Conservation (phyloP, 352 stramenopile genomes). For the Phytophthora megakarya region DNA sequence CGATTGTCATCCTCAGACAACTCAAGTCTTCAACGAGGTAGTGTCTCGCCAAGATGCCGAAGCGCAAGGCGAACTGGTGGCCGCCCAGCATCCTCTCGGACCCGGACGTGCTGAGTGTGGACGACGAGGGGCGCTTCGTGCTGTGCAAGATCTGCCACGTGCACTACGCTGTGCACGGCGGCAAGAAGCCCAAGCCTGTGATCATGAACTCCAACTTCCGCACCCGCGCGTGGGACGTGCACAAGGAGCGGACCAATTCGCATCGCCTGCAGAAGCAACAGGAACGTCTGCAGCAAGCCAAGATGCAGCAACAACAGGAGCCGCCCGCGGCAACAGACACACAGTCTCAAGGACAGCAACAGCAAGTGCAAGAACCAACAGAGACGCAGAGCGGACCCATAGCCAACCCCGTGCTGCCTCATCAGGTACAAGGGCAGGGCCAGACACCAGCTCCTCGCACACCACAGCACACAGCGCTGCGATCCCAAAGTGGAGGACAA, state of each 20-base stretch:
- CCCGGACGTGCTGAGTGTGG: constrained; percentile 75
- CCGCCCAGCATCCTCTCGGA: constrained; percentile 69
- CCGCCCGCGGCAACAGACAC: constrained; percentile 19
- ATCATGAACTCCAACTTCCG: constrained; percentile 87
- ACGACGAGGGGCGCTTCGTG: constrained; percentile 79
- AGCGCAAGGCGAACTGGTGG: constrained; percentile 82
- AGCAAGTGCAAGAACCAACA: constrained; percentile 3
- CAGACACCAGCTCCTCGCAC: constrained; percentile 2
- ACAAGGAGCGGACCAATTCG: constrained; percentile 83
- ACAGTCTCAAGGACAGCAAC: constrained; percentile 15
- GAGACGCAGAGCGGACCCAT: neutral
- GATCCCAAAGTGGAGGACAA: constrained; percentile 11
- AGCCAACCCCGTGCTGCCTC: constrained; percentile 3
- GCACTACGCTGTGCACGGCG: constrained; percentile 79
- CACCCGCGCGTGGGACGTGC: constrained; percentile 78
- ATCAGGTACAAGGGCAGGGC: constrained; percentile 11
- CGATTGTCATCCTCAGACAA: neutral
- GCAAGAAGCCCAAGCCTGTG: constrained; percentile 81
- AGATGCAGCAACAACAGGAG: constrained; percentile 29
- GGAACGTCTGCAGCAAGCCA: constrained; percentile 33
- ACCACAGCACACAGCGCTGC: neutral
- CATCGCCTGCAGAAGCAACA: constrained; percentile 76
- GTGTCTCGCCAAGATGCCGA: constrained; percentile 48
- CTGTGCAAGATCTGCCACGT: constrained; percentile 85
- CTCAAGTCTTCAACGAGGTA: neutral